Evolutionary conservation across 1,284 basidiomycete genomes (phyloP), one percentile per base, ranked within the genome.

Genomic region (Apiotrichum mycotoxinovorans): DNA sequence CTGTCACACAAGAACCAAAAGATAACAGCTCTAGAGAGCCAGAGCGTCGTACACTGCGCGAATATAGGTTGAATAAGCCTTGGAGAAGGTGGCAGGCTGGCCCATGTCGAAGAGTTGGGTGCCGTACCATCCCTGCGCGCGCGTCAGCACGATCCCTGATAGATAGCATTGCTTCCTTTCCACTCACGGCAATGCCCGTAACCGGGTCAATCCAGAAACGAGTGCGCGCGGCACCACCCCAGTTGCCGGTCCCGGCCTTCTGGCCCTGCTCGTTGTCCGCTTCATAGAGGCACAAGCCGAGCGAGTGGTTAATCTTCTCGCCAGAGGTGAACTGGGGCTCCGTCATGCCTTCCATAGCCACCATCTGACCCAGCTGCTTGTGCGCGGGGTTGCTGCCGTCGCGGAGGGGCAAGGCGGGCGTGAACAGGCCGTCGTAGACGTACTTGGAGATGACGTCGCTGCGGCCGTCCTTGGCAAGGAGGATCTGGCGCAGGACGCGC

Each of bases 181-280:
- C 33, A 66, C 66, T 60, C 56, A 66, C 66, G 11, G 61, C 66
- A 20, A 70, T 44, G 9, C 68, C 66, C 3, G 59, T 57, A 2
- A 37, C 54, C 2, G 68, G 68, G 52, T 68, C 68, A 22, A 70
- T 27, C 67, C 67, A 69, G 55, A 61, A 68, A 40, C 61, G 48
- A 4, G 69, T 69, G 44, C 64, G 63, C 7, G 66, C 66, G n/a
- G 64, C 65, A 12, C 64, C 64, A 37, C 48, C 44, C 68, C 68
- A 70, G 30, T 37, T 51, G 20, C 62, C 69, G 40, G 58, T 64
- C 18, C 61, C 62, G 40, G 42, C 52, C 48, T 59, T 52, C 11
- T 51, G 41, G 1, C 63, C 63, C 8, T 23, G 22, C 9, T 7
- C 41, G 10, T 42, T 45, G 49, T 56, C 54, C 18, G 34, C 35